These are phyloP conservation scores for Litsea cubeba DNA, from an alignment of 164 flowering plant genomes.

Conservation along the genomic window DNA sequence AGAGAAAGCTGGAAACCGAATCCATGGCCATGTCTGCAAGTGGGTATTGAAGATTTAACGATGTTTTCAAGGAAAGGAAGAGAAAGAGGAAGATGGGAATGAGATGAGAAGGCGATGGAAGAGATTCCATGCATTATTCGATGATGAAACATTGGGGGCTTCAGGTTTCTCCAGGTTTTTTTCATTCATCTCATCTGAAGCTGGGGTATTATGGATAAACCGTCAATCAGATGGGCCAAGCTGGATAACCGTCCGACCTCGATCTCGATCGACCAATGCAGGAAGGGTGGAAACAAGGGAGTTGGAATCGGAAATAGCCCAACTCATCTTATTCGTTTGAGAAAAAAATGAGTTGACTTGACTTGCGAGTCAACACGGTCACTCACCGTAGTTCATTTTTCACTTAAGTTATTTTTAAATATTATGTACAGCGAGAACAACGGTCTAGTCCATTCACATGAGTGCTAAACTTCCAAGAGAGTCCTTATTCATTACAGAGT, in stretches of 20 bases:
- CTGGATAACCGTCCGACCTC: background rate
- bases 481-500: no score
- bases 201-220: background rate
- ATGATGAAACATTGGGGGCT: background rate
- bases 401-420: no score
- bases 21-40: conserved; percentile 22
- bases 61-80: conserved; percentile 10
- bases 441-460: no score
- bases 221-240: background rate
- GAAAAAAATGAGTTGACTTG: no score
- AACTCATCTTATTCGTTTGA: no score
- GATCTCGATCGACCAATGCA: no score
- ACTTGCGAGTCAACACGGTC: no score
- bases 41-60: conserved; percentile 24
- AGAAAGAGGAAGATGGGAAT: background rate
- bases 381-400: no score
- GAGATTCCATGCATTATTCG: conserved; percentile 4
- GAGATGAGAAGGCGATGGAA: background rate
- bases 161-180: background rate
- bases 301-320: no score
- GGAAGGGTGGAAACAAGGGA: no score
- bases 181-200: background rate
- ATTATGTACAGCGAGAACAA: no score
- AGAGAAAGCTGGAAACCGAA: conserved; percentile 10
- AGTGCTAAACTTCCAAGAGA: no score